Base-by-base conservation (phyloP, 148 eudicot species). In the Cornus florida region DNA sequence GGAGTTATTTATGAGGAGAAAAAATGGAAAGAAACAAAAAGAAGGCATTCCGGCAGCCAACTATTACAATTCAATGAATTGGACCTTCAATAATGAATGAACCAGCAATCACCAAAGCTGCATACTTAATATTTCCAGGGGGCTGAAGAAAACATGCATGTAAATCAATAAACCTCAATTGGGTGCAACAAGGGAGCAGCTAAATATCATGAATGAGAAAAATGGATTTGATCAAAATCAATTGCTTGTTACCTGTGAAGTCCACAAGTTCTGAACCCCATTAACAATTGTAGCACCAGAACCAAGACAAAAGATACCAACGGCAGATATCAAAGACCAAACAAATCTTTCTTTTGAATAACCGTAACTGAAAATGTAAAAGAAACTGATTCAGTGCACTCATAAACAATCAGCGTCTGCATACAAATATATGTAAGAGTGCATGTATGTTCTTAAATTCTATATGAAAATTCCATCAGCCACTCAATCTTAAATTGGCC, bases 251-350 rank as follows among this genome's bases (percentile, higher is more conserved):
- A 92, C 99, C 98, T 92, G 90, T 43, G 97, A 69, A 74, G 90
- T 89, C 95, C 97, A 92, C 87, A 96, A 83, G 86, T 94, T 88
- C 82, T 92, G 98, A 81, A 96, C 75, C 22, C 99, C 99, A 77
- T 96, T 91, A 72, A 96, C 92, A 88, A 96, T 89, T 69, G 98
- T 96, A 76, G 95, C 99, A 79, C 99, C 99, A 28, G 98, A 89
- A 75, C 98, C 99, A 81, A 96, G 92, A 85, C 99, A 96, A 81
- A 96, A 96, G 78, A 94, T 96, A 78, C 99, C 99, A 83, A 94
- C 98, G 76, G 99, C 99, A 64, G 99, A 96, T 85, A 96, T 96
- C 87, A 96, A 91, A 71, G 99, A 92, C 99, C 99, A 96, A 68
- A 96, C 98, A 88, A 96, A 96, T 87, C 98, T 88, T 85, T 96